Conservation (phyloP, 306 rosid genomes). For the Acacia melanoxylon region DNA sequence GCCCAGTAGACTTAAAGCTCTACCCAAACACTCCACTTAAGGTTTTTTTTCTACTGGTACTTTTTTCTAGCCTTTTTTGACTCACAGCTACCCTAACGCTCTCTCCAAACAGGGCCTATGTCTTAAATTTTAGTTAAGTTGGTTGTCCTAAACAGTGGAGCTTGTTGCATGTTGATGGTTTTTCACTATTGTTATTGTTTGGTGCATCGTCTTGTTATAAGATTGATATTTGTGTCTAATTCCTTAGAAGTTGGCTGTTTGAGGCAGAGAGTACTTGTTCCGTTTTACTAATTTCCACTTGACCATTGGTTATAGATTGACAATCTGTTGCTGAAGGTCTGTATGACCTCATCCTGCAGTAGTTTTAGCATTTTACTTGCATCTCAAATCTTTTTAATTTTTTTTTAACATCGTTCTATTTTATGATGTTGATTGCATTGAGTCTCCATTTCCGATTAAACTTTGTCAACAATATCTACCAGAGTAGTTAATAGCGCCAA, state of each 20-base stretch:
- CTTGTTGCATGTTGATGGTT: conserved; percentile 15
- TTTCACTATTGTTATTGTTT: not conserved
- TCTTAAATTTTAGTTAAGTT: not conserved
- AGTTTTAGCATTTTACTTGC: not conserved
- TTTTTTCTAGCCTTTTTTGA: no score
- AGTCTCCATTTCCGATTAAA: not conserved
- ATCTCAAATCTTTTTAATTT: not conserved
- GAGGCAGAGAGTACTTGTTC: not conserved
- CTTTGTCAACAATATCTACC: not conserved
- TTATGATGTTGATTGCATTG: conserved; percentile 4
- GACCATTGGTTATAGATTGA: not conserved
- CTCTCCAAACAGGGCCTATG: no score
- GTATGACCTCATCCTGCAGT: not conserved
- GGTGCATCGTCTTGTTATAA: not conserved
- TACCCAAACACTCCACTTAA: no score
- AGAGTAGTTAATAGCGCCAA: no score
- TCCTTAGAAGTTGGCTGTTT: not conserved
- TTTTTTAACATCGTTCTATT: not conserved
- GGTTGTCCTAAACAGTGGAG: conserved; percentile 9
- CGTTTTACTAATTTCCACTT: not conserved
- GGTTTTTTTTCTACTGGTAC: no score
- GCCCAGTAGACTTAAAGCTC: no score
- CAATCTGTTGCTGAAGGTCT: conserved; percentile 2
- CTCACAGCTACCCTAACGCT: no score
- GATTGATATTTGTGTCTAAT: conserved; percentile 6